A percentile compares a stretch with the other conserved stretches of the same genome.
Evolutionary conservation across 306 rosid species (phyloP).

Genomic region (Citrullus colocynthis): DNA sequence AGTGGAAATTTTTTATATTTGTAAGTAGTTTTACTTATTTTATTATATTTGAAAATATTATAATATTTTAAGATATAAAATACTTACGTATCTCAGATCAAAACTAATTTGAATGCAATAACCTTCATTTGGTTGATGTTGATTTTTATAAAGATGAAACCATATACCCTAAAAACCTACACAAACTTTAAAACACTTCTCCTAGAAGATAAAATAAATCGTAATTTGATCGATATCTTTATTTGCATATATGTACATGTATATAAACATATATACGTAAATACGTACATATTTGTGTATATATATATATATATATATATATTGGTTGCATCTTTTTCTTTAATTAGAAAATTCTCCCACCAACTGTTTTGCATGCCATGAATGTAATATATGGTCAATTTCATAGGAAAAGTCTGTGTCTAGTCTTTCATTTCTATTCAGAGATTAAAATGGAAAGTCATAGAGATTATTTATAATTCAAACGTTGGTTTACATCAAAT

Average conservation of each 20-base stretch:
- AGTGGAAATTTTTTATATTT: too few species aligned
- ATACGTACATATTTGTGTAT: too few species aligned
- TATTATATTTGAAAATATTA: too few species aligned
- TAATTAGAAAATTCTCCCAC: background rate
- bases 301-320: too few species aligned
- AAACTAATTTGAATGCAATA: too few species aligned
- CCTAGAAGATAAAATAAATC: too few species aligned
- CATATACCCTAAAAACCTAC: background rate
- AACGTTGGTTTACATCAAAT: background rate
- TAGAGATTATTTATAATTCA: background rate
- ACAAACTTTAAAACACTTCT: background rate
- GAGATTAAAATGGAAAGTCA: background rate
- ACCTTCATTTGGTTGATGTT: background rate
- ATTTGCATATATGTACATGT: too few species aligned
- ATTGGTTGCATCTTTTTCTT: background rate
- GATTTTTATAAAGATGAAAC: background rate
- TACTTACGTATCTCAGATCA: too few species aligned
- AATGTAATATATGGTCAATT: background rate
- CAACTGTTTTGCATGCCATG: background rate
- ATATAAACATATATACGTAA: too few species aligned
- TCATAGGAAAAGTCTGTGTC: too few species aligned
- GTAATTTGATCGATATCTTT: background rate
- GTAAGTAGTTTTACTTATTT: too few species aligned
- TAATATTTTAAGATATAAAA: too few species aligned
- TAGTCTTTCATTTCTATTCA: background rate